Conservation (phyloP, 768 basidiomycete species). For the Xerocomellus intermedius region DNA sequence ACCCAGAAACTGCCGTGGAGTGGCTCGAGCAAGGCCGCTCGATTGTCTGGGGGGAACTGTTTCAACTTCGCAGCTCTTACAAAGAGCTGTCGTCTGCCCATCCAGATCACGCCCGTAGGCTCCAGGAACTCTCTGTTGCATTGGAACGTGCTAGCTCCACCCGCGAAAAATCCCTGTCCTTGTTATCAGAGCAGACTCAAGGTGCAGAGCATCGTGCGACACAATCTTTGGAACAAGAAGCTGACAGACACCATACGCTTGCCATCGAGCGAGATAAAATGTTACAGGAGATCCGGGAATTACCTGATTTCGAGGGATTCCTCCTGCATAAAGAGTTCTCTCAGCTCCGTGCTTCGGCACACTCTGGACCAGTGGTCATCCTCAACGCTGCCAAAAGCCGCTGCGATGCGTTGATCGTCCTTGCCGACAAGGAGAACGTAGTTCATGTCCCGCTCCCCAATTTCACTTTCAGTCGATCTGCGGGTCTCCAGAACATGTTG, state of each 20-base stretch:
- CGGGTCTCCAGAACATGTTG: background rate
- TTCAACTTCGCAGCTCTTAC: constrained; percentile 10
- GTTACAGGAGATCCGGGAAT: background rate
- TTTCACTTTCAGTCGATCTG: constrained; percentile 1
- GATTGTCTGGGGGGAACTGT: constrained; percentile 10
- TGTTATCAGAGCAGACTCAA: background rate
- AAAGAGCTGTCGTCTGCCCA: background rate
- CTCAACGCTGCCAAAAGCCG: constrained; percentile 7
- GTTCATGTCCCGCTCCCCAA: constrained; percentile 5
- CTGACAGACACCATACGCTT: background rate
- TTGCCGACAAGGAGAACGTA: background rate
- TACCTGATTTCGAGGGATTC: constrained; percentile 6
- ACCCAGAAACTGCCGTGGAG: constrained; percentile 6
- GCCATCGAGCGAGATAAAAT: constrained; percentile 6
- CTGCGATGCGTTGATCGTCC: constrained; percentile 33
- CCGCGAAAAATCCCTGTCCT: background rate
- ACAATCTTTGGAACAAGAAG: background rate
- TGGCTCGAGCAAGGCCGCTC: constrained; percentile 22
- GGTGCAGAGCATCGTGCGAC: background rate
- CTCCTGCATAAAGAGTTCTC: constrained; percentile 3
- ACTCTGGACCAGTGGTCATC: background rate
- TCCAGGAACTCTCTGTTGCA: too few relatives aligned
- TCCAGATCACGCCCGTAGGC: constrained; percentile 4
- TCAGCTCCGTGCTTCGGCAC: background rate
- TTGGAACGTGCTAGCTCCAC: background rate